Percentiles rank a stretch among this genome's conserved stretches.
Conservation (phyloP, 768 basidiomycete genomes). For the Polyporus arcularius region DNA sequence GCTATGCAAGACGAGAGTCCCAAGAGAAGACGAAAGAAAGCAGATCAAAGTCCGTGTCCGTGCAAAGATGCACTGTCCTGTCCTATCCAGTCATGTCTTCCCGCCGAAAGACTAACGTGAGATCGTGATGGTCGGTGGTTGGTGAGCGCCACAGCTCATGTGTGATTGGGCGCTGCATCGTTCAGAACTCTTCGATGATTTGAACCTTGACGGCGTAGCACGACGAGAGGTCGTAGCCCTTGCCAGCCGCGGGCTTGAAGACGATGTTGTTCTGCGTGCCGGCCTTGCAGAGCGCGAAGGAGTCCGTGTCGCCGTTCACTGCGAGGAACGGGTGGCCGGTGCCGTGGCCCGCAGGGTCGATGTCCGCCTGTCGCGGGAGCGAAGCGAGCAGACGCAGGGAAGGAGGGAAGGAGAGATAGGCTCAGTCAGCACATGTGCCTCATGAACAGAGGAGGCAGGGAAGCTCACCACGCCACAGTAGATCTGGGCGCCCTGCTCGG, state of each 20-base stretch:
- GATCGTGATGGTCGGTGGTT: too few relatives aligned
- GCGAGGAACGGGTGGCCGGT: conserved; percentile 25
- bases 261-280: conserved; percentile 24
- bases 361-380: conserved; percentile 12
- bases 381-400: not conserved
- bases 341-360: conserved; percentile 22
- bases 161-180: not conserved
- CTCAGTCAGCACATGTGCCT: not conserved
- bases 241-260: conserved; percentile 22
- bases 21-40: too few relatives aligned
- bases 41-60: too few relatives aligned
- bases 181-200: conserved; percentile 9
- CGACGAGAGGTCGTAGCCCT: conserved; percentile 20
- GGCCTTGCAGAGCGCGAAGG: conserved; percentile 20
- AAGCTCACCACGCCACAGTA: conserved; percentile 37
- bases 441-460: not conserved
- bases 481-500: conserved; percentile 32
- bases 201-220: conserved; percentile 28
- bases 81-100: too few relatives aligned
- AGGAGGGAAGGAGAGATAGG: not conserved
- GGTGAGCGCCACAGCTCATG: too few relatives aligned
- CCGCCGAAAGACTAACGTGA: too few relatives aligned
- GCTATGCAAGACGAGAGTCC: too few relatives aligned
- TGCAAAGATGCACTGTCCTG: too few relatives aligned
- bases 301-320: conserved; percentile 22